Base-by-base conservation (phyloP, 495 filamentous ascomycete species). In the Thermochaetoides thermophila region DNA sequence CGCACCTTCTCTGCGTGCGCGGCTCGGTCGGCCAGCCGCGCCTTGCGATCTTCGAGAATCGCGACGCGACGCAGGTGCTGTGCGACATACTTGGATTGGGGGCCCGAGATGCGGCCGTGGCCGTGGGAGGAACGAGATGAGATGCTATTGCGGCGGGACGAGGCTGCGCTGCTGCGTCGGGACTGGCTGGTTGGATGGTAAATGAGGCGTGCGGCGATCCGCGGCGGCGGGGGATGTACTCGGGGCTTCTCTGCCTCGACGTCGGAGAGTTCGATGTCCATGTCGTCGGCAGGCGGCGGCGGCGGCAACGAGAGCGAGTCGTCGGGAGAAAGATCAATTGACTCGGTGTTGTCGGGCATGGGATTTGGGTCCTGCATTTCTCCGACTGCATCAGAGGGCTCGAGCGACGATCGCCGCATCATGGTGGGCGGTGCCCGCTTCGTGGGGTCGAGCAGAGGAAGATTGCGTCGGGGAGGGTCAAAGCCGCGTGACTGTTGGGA, bases 1-100 rank as follows among this genome's bases (percentile, higher is more conserved):
- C 89, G 81, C n/a, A 97, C 89, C 60, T 93, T 86, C 53, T 97
- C 89, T 29, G 85, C 89, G 60, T 97, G 84, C 27, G 84, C 82
- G 8, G 87, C 91, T 27, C 87, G 73, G 52, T 93, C 89, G 33
- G 91, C 89, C 17, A 96, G 70, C 29, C 86, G 75, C 5, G 85
- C 89, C 53, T 93, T 95, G 25, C 89, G 81, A 46, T 71, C 81
- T 54, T 97, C 87, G 36, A 96, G 68, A 34, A 97, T 92, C 16
- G 84, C 87, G 6, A 81, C 78, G 29, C 86, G 81, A 19, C 86
- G 84, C 23, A 95, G 69, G 48, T 95, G 83, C 48, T 92, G 84
- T 20, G 83, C 85, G 34, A 93, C 64, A 55, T 87, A 71, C 45
- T 81, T 81, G 52, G 80, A 78, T 52, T 84, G 79, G 5, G 74